Conservation (phyloP, 2,329 filamentous ascomycete genomes). For the Clarireedia monteithiana region DNA sequence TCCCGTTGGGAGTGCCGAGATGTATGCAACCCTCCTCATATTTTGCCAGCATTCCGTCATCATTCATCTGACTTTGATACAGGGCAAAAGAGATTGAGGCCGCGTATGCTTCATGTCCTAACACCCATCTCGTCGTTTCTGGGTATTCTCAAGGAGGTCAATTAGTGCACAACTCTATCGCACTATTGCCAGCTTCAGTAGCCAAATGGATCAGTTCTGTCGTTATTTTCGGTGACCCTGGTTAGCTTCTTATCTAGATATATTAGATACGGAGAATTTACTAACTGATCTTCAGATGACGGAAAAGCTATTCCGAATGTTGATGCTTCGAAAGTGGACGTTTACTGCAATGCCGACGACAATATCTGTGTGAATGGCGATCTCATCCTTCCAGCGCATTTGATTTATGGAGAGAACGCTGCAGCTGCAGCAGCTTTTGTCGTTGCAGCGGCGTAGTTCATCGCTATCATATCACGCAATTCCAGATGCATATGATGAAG, state of each 20-base stretch:
- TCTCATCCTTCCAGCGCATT: conserved; percentile 34
- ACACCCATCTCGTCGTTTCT: conserved; percentile 33
- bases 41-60: background rate
- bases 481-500: background rate
- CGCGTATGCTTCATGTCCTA: conserved; percentile 30
- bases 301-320: conserved; percentile 20
- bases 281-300: conserved; percentile 12
- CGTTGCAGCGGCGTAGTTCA: background rate
- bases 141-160: conserved; percentile 39
- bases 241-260: conserved; percentile 15
- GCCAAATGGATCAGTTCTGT: conserved; percentile 32
- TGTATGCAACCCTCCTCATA: conserved; percentile 14
- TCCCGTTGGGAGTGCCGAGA: conserved; percentile 18
- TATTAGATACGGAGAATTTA: background rate
- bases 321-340: conserved; percentile 28
- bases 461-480: background rate
- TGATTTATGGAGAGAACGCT: conserved; percentile 33
- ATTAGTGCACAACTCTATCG: conserved; percentile 35
- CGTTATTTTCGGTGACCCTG: conserved; percentile 37
- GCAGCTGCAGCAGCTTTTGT: conserved; percentile 32
- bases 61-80: conserved; percentile 1
- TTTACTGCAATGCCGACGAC: conserved; percentile 43
- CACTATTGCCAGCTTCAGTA: conserved; percentile 24
- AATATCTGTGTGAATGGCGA: conserved; percentile 41
- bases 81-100: conserved; percentile 28